Evolutionary conservation across 2,329 filamentous ascomycete genomes (phyloP), one percentile per base, ranked within the genome.

Genomic region (Chaetothyriales sp.): DNA sequence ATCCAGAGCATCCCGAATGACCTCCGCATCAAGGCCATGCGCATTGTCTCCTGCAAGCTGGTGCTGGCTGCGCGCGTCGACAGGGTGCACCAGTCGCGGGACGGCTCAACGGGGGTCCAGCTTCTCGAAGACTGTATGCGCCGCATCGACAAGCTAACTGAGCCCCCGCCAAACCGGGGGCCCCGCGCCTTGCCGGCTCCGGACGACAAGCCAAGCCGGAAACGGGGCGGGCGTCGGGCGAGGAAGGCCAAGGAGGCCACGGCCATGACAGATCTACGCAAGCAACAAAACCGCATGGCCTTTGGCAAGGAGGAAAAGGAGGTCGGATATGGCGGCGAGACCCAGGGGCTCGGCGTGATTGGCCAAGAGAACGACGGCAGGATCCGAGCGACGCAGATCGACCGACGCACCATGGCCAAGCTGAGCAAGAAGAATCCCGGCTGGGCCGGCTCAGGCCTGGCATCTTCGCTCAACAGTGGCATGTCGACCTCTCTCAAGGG

Each of bases 291-390:
- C 70, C 81, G 92, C 50, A 84, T 98, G 79, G 88, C 83, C 0
- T 98, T 98, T 64, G 89, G 89, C 53, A 92, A 94, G 66, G 90
- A 97, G 67, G 92, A 98, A 69, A 83, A 81, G 62, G 92, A 98
- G 68, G 83, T 92, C 1, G 90, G 89, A 29, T 97, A 94, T 66
- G 87, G 89, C 48, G 89, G 95, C 60, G 80, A 80, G 51, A 94
- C 89, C 0, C 82, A 83, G 54, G 92, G 92, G 25, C 73, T 98
- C 67, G 92, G 92, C 51, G 97, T 97, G 92, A 89, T 98, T 57
- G 92, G 92, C 0, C 83, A 88, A 63, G 75, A 81, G 57, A 86
- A 89, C 65, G 87, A 89, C 57, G 92, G 92, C n/a, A 81, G 86
- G 10, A 86, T 98, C 56, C 85, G 92, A 52, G 83, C 82, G 33